Evolutionary conservation across 73 alveolate species (phyloP).

Genomic region (Paramecium pentaurelia): DNA sequence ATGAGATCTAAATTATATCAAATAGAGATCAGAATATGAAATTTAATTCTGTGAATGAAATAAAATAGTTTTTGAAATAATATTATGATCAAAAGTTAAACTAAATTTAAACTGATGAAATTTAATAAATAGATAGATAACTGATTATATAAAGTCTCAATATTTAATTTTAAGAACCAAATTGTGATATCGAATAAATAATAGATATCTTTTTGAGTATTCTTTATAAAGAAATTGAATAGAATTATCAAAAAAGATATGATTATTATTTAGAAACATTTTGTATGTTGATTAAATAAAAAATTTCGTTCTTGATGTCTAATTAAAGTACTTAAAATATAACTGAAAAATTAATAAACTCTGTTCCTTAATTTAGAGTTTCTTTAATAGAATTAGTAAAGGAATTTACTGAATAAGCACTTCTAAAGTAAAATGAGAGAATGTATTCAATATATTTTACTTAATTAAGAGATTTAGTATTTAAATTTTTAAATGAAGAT

Average conservation of each 20-base stretch:
- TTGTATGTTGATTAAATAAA: conserved; percentile 13
- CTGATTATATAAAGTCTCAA: background rate
- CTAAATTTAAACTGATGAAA: background rate
- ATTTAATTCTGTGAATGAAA: background rate
- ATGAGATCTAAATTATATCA: background rate
- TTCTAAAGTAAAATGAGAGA: background rate
- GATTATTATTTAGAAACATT: conserved; percentile 8
- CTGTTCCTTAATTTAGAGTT: background rate
- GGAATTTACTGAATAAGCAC: conserved; percentile 1
- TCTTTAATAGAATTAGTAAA: background rate
- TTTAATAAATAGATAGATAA: background rate
- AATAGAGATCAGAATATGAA: background rate
- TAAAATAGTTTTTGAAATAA: background rate
- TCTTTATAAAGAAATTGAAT: background rate
- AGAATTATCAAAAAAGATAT: background rate
- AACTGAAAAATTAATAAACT: background rate
- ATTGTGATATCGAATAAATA: background rate
- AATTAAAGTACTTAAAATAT: background rate
- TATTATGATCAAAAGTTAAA: background rate
- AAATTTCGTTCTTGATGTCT: background rate
- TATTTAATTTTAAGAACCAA: background rate
- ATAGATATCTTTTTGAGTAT: background rate
- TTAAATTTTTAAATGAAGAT: background rate
- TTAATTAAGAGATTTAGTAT: background rate
- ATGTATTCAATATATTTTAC: background rate